These are phyloP conservation scores for Puccinia triticina DNA, from an alignment of 1,284 basidiomycete genomes.

Conservation along the genomic window DNA sequence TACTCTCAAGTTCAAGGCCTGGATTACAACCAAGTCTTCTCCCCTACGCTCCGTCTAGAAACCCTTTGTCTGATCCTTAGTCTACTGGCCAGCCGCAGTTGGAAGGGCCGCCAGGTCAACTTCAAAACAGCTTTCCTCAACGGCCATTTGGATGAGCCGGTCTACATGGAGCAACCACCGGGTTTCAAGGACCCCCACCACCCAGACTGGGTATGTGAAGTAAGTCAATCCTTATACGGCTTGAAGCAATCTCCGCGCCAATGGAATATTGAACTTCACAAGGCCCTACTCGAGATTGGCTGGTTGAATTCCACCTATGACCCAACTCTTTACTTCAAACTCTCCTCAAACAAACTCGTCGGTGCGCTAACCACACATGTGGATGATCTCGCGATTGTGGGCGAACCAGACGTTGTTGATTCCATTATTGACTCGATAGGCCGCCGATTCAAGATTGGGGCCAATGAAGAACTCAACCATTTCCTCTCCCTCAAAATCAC, in stretches of 20 bases:
- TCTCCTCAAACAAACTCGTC: neutral
- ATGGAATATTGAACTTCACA: slow-evolving; percentile 25
- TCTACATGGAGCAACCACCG: slow-evolving; percentile 21
- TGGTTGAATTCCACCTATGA: neutral
- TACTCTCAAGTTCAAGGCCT: neutral
- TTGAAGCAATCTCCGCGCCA: slow-evolving; percentile 27
- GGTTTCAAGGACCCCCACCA: neutral
- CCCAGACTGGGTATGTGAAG: neutral
- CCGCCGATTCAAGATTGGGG: neutral
- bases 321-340: slow-evolving; percentile 14
- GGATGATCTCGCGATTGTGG: neutral
- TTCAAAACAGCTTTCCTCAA: slow-evolving; percentile 23
- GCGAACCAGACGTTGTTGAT: neutral
- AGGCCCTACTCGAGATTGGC: neutral
- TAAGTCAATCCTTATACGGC: neutral
- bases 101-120: neutral
- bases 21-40: slow-evolving; percentile 3
- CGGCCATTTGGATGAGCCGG: neutral
- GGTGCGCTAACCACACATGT: slow-evolving; percentile 4
- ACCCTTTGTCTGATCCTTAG: neutral
- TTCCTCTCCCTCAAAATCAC: neutral
- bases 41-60: neutral
- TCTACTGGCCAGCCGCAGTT: neutral
- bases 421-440: neutral
- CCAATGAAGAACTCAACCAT: neutral